These are phyloP conservation scores for Agaricus subrufescens DNA, from an alignment of 768 basidiomycete genomes.

Conservation along the genomic window DNA sequence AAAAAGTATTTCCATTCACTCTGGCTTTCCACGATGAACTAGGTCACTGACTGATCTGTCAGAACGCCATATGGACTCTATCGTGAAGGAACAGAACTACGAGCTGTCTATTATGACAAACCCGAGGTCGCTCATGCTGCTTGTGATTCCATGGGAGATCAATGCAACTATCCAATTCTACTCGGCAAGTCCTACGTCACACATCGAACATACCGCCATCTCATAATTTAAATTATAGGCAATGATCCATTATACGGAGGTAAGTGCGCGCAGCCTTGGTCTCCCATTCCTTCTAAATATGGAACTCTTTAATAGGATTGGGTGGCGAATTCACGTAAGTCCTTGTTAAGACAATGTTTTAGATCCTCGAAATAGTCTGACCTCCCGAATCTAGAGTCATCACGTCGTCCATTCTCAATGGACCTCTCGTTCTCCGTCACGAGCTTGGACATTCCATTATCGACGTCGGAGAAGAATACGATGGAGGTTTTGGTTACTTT, in stretches of 20 bases:
- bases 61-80: slow-evolving; percentile 77
- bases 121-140: slow-evolving; percentile 66
- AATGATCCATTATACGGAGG: slow-evolving; percentile 81
- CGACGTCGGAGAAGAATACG: slow-evolving; percentile 78
- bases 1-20: slow-evolving; percentile 48
- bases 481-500: slow-evolving; percentile 71
- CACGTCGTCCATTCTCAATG: slow-evolving; percentile 70
- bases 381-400: slow-evolving; percentile 45
- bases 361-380: not conserved
- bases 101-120: slow-evolving; percentile 67
- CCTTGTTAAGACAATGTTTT: not conserved
- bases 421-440: slow-evolving; percentile 70
- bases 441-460: slow-evolving; percentile 82
- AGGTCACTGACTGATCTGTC: not conserved
- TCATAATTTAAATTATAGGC: slow-evolving; percentile 30
- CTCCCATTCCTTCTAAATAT: not conserved
- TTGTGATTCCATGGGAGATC: slow-evolving; percentile 55
- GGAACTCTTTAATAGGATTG: slow-evolving; percentile 39
- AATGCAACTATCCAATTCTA: slow-evolving; percentile 74
- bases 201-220: not conserved
- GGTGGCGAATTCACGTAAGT: slow-evolving; percentile 77
- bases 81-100: slow-evolving; percentile 71
- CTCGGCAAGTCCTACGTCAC: slow-evolving; percentile 40
- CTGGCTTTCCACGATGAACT: not conserved
- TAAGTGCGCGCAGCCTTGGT: slow-evolving; percentile 21